Conservation (phyloP, 495 filamentous ascomycete species). For the Penicillium dipodomyicola region DNA sequence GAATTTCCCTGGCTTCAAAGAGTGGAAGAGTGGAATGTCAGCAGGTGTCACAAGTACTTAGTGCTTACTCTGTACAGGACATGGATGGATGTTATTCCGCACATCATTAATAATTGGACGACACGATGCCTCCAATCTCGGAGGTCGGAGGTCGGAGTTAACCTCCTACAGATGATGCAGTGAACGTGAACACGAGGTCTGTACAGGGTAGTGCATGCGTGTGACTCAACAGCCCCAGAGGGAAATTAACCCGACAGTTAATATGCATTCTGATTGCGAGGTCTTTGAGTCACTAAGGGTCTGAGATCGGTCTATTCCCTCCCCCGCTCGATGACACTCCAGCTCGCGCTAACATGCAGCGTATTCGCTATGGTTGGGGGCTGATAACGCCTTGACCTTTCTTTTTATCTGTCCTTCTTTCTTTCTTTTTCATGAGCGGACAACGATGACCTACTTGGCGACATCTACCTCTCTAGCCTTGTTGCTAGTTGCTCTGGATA, state of each 20-base stretch:
- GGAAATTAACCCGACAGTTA: neutral
- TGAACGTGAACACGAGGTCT: neutral
- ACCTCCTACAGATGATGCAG: neutral
- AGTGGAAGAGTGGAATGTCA: neutral
- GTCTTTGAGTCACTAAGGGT: neutral
- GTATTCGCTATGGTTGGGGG: neutral
- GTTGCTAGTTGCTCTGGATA: slow-evolving; percentile 23
- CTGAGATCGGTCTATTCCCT: neutral
- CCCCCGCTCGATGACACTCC: slow-evolving; percentile 4
- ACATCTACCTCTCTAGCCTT: slow-evolving; percentile 27
- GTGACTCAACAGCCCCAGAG: neutral
- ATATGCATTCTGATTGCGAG: neutral
- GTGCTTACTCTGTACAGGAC: neutral
- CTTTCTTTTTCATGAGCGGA: neutral
- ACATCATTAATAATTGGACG: no score
- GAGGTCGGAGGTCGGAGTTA: neutral
- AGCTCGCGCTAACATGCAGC: neutral
- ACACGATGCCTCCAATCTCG: neutral
- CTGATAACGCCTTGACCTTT: neutral
- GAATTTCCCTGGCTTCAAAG: neutral
- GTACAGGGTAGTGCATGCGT: neutral
- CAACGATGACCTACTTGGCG: slow-evolving; percentile 26
- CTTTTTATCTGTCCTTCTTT: neutral
- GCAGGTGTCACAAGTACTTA: neutral
- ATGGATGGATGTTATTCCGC: neutral